Evolutionary conservation across 768 basidiomycete species (phyloP), one percentile per base, ranked within the genome.

Genomic region (Naganishia vishniacii): DNA sequence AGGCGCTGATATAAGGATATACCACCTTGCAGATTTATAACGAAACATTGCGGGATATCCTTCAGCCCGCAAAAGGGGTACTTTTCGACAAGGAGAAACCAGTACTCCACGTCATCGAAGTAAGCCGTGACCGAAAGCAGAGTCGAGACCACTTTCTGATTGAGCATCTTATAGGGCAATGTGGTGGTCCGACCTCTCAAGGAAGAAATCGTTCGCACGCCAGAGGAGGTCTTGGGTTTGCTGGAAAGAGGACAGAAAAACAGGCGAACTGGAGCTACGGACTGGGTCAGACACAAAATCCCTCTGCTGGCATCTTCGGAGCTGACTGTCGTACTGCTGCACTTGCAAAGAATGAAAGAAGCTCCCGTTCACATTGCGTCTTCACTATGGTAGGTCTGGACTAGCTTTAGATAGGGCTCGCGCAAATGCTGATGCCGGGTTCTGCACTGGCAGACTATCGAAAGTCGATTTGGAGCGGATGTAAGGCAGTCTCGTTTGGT

Each of bases 151-250:
- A 15, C 12, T 20, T 44, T 28, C 45, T 15, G 26, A 46, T 23
- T 46, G 9, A 15, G 37, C n/a, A 20, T 60, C 26, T 47, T 5
- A 28, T 31, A 76, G 74, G 74, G 73, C 0, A 71, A 74, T 61
- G 75, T 77, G 2, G 72, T 69, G 26, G 75, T 77, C 9, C 72
- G 73, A 11, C 75, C 75, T 3, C 74, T 89, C 11, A 78, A 91
- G 59, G 81, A 87, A 1, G 84, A 88, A 60, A 80, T 81, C 48
- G 82, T 86, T 48, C 94, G 88, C 84, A 87, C 86, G 2, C 75
- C 88, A 18, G 81, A 86, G 44, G 91, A 97, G 70, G 85, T 85
- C 62, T 77, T 98, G 32, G 79, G 80, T 16, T 86, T 88, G 68
- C 77, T 99, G n/a, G 77, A 84, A 45, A 79, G 89, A 44, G 75